These are phyloP conservation scores for Lotmaria passim DNA, from an alignment of 208 protist genomes.

Conservation along the genomic window DNA sequence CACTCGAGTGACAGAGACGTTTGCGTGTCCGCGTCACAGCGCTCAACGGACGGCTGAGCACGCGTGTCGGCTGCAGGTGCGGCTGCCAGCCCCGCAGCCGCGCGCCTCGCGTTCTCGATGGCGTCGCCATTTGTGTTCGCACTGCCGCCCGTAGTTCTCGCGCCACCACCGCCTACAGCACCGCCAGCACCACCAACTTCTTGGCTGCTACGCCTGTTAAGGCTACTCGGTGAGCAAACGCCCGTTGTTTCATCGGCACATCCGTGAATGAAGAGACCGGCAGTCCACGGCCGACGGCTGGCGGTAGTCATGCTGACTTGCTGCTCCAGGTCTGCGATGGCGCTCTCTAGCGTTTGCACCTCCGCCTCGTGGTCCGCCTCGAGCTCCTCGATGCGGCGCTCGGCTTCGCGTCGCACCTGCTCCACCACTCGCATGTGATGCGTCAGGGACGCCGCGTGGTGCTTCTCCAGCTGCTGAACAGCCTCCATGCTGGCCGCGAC, in stretches of 20 bases:
- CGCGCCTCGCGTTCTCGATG: background rate
- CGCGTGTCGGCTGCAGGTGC: background rate
- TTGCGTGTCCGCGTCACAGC: conserved; percentile 40
- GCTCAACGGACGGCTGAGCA: background rate
- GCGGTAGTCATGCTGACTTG: conserved; percentile 26
- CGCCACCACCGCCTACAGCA: background rate
- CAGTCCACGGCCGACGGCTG: conserved; percentile 20
- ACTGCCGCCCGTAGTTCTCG: background rate
- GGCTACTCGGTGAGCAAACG: background rate
- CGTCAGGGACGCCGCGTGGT: background rate
- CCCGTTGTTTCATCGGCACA: background rate
- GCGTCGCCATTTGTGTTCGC: background rate
- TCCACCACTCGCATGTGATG: background rate
- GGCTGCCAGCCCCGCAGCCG: no score
- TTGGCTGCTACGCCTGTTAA: background rate
- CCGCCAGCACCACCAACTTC: background rate
- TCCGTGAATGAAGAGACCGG: conserved; percentile 11
- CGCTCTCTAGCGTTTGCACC: conserved; percentile 32
- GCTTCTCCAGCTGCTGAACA: conserved; percentile 1
- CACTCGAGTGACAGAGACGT: conserved; percentile 45
- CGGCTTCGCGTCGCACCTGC: conserved; percentile 21
- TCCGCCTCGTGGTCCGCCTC: conserved; percentile 43
- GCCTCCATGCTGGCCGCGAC: conserved; percentile 16
- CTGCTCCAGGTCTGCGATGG: conserved; percentile 43
- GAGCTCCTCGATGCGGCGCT: conserved; percentile 38